Percentiles rank a stretch among this genome's conserved stretches.
These are phyloP conservation scores for Trametes pubescens DNA, from an alignment of 1,284 basidiomycete species.

Conservation along the genomic window DNA sequence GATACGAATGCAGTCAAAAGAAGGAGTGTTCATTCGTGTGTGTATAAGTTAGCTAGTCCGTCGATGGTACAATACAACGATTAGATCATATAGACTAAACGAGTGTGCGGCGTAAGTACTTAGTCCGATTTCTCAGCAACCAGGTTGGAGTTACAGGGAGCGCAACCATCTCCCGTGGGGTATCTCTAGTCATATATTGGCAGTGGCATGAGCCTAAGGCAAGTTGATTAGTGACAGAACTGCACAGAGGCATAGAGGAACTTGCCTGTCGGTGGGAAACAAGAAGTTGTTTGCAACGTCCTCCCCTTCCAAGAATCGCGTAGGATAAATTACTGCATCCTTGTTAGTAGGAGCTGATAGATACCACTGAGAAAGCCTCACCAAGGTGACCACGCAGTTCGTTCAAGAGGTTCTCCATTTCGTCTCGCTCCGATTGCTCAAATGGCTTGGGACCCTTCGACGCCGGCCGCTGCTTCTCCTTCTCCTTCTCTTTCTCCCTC, in stretches of 20 bases:
- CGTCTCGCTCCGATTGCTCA: constrained; percentile 82
- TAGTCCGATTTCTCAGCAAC: constrained; percentile 1
- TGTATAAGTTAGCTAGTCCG: constrained; percentile 5
- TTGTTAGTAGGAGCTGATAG: neutral
- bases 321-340: constrained; percentile 79
- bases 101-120: neutral
- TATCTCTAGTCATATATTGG: constrained; percentile 34
- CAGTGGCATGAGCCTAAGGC: constrained; percentile 29
- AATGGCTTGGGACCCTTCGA: constrained; percentile 72
- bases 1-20: neutral
- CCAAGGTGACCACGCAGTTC: constrained; percentile 87
- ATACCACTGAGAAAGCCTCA: constrained; percentile 40
- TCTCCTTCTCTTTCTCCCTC: constrained; percentile 45
- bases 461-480: constrained; percentile 49
- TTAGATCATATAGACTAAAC: neutral
- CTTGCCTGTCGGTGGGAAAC: constrained; percentile 85
- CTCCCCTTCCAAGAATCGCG: constrained; percentile 86
- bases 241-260: neutral
- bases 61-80: constrained; percentile 9
- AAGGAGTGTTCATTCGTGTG: constrained; percentile 1
- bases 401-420: constrained; percentile 85
- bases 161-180: neutral
- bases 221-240: neutral
- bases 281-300: constrained; percentile 90
- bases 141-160: neutral